Base-by-base conservation (phyloP, 805 yeast genomes). In the Barnettozyma populi region DNA sequence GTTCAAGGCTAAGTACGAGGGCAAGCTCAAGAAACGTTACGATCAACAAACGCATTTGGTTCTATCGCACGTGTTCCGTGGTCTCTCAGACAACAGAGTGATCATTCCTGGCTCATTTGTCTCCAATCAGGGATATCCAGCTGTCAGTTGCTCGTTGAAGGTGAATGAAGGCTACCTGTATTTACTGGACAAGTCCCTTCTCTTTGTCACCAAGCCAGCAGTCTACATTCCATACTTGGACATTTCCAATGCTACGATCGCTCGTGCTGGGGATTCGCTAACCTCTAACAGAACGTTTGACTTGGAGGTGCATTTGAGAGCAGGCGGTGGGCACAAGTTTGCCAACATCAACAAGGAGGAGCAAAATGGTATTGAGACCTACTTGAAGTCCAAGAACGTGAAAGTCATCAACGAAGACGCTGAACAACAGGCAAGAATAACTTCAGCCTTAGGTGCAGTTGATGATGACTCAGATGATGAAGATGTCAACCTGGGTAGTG, bases 121-220 rank as follows among this genome's bases (percentile, higher is more conserved):
- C 51, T 84, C 95, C 5, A 79, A 82, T 36, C 84, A 82, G 60
- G 81, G 80, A 40, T 89, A 85, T 59, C 86, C 95, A 13, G 97
- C 95, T 4, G 85, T 94, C 25, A 76, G 89, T 19, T 92, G 98
- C 69, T 88, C 97, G 7, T 78, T 88, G 57, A 94, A 92, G 67
- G 98, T 98, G 0, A 85, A 87, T 44, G 98, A 94, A 71, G 98
- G 99, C 25, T 86, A 90, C 57, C 69, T 94, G 51, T 94, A 87
- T 66, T 89, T 95, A n/a, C 75, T 94, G 50, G 99, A 94, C 55
- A 86, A 88, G 67, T 86, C 96, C 47, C 79, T 94, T 62, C 69
- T 94, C 52, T 92, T 94, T 63, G 84, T 92, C 42, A 90, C 97
- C 21, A 94, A 94, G 65, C 97, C 99, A 40, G 90, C 97, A 0